Base-by-base conservation (phyloP, 352 stramenopile species). In the Globisporangium perplexum region DNA sequence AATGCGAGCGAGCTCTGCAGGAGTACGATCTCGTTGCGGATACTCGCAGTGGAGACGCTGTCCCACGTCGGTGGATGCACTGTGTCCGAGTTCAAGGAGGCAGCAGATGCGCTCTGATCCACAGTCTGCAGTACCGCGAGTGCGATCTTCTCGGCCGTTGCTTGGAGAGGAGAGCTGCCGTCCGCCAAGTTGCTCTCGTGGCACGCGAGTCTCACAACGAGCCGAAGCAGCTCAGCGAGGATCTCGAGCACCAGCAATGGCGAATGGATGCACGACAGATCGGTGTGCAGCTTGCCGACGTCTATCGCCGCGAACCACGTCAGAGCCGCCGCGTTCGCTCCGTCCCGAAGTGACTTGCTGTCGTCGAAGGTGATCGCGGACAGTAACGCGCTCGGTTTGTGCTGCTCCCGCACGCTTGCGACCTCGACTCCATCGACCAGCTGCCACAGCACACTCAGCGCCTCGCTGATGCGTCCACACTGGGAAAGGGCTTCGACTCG, bases 401-500 rank as follows among this genome's bases (percentile, higher is more conserved):
- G 28, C 20, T 22, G 23, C 30, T 66, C 35, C 0, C 24, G 38
- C 20, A 23, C 31, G 3, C 46, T 54, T 2, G 36, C 22, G 11
- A 35, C 18, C 7, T 55, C 53, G 7, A 68, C 54, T 12, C 65
- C 56, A 11, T 55, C 47, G 18, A 88, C 15, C 10, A 89, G 38
- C 2, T 41, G 17, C 4, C 55, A 58, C 5, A 86, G n/a, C 10
- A 69, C 39, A 17, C 60, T 55, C 14, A 86, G 65, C 3, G 74
- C 77, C 57, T 89, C 72, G 8, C 75, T 60, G 35, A 82, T 76
- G 7, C 76, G 70, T 17, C 74, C 77, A 31, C 71, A 74, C 42
- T 76, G 71, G 36, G 68, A 51, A 8, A 91, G 65, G 17, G 72
- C 76, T 22, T 83, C 66, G 2, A 80, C 28, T 1, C 77, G 77